Percentiles rank a stretch among this genome's conserved stretches.
These are phyloP conservation scores for Penium margaritaceum DNA, from an alignment of 139 green algal species.

Conservation along the genomic window DNA sequence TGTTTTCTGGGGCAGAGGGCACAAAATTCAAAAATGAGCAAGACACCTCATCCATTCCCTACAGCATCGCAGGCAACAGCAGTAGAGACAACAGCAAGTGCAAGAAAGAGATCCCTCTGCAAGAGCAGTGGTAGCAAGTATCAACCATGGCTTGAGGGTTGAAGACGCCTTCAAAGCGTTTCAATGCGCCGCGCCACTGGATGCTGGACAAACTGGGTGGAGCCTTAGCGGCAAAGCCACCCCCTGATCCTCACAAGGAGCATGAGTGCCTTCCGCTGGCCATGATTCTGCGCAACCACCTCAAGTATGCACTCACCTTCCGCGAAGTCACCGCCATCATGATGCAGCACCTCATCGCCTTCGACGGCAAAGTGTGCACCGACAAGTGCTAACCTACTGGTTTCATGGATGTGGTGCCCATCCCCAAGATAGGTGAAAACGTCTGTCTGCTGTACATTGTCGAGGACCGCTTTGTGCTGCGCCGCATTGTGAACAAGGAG, in stretches of 20 bases:
- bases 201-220: conserved; percentile 99
- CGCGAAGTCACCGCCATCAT: conserved; percentile 91
- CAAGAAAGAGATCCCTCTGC: too few relatives aligned
- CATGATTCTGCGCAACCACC: conserved; percentile 91
- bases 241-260: conserved; percentile 85
- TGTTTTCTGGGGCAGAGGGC: too few relatives aligned
- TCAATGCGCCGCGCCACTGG: conserved; percentile 96
- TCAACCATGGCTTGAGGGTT: conserved; percentile 50
- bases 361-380: conserved; percentile 94
- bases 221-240: conserved; percentile 95
- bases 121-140: too few relatives aligned
- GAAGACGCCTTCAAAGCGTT: conserved; percentile 99
- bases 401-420: conserved; percentile 81
- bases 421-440: too few relatives aligned
- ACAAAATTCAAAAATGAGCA: too few relatives aligned
- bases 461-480: too few relatives aligned
- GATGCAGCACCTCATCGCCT: conserved; percentile 91
- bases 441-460: too few relatives aligned
- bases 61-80: too few relatives aligned
- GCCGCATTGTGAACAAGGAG: too few relatives aligned
- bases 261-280: conserved; percentile 94
- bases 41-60: too few relatives aligned
- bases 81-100: too few relatives aligned
- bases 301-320: conserved; percentile 98
- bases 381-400: conserved; percentile 90